A percentile compares a stretch with the other conserved stretches of the same genome.
phyloP scores from a whole-genome alignment of 2,329 filamentous ascomycete species.

The Colletotrichum graminicola region DNA sequence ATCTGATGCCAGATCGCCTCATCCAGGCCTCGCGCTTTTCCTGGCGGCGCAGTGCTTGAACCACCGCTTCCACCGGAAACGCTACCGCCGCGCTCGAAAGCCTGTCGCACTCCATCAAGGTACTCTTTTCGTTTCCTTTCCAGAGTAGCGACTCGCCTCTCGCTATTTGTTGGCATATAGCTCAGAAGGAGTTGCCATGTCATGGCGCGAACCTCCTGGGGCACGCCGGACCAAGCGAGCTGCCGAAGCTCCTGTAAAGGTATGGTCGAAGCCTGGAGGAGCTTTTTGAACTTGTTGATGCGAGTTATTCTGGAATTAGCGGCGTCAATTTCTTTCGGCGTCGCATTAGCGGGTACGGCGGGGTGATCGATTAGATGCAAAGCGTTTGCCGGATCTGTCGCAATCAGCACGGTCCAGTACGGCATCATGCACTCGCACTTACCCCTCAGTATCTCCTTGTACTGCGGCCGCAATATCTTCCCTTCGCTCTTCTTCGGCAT shows the following conservation, averaged over 20 bases:
- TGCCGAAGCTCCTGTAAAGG: conserved; percentile 85
- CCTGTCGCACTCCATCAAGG: conserved; percentile 86
- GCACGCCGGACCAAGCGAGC: conserved; percentile 93
- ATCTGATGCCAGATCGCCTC: conserved; percentile 99
- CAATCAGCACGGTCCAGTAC: conserved; percentile 39
- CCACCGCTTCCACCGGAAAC: conserved; percentile 51
- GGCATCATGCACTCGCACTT: conserved; percentile 14
- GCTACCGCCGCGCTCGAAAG: conserved; percentile 70
- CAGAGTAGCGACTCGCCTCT: conserved; percentile 87
- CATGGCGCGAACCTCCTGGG: conserved; percentile 95
- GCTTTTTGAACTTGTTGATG: conserved; percentile 98
- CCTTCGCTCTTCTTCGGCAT: conserved; percentile 90
- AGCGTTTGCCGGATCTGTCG: conserved; percentile 84
- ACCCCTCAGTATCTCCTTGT: conserved; percentile 93
- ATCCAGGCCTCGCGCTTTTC: conserved; percentile 78
- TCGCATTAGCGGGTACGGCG: conserved; percentile 77
- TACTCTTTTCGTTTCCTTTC: conserved; percentile 98
- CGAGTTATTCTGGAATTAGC: conserved; percentile 89
- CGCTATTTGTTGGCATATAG: conserved; percentile 96
- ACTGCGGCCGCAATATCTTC: conserved; percentile 96
- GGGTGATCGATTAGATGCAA: conserved; percentile 94
- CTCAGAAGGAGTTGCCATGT: conserved; percentile 98
- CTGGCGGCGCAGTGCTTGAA: conserved; percentile 49
- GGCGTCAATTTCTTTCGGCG: conserved; percentile 85
- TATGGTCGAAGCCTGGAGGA: conserved; percentile 92